These are phyloP conservation scores for Vitis rotundifolia DNA, from an alignment of 164 flowering plant genomes.

Conservation along the genomic window DNA sequence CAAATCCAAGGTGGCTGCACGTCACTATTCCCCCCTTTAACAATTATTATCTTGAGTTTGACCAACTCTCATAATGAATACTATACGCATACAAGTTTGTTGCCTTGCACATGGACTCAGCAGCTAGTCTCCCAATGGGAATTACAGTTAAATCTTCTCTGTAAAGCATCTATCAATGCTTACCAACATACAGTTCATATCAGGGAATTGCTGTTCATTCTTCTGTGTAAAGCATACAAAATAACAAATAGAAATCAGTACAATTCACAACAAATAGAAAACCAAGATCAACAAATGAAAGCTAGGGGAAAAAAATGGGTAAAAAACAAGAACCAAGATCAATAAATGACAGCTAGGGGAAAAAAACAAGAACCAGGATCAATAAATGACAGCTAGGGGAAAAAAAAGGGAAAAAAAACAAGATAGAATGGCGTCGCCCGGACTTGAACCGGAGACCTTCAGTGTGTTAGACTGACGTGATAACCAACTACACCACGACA, in stretches of 20 bases:
- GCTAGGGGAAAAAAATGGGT: too few relatives aligned
- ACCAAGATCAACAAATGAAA: too few relatives aligned
- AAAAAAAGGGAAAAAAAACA: too few relatives aligned
- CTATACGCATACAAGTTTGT: background rate
- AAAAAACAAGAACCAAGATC: too few relatives aligned
- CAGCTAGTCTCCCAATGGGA: background rate
- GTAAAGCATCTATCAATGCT: conserved; percentile 9
- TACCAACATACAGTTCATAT: background rate
- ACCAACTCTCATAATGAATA: conserved; percentile 3
- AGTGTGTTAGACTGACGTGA: conserved; percentile 91
- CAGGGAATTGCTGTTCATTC: too few relatives aligned
- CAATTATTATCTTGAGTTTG: conserved; percentile 12
- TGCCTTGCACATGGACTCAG: conserved; percentile 26
- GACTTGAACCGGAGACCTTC: conserved; percentile 91
- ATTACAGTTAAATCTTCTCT: conserved; percentile 14
- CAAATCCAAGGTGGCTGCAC: conserved; percentile 18
- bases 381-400: too few relatives aligned
- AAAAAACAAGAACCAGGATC: too few relatives aligned
- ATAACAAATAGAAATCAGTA: too few relatives aligned
- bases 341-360: too few relatives aligned
- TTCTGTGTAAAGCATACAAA: too few relatives aligned
- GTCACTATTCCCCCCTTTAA: conserved; percentile 4
- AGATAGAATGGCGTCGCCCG: conserved; percentile 67
- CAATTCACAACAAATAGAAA: too few relatives aligned
- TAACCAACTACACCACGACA: conserved; percentile 89